Base-by-base conservation (phyloP, 345 rosid genomes). In the Odontarrhena argentea region DNA sequence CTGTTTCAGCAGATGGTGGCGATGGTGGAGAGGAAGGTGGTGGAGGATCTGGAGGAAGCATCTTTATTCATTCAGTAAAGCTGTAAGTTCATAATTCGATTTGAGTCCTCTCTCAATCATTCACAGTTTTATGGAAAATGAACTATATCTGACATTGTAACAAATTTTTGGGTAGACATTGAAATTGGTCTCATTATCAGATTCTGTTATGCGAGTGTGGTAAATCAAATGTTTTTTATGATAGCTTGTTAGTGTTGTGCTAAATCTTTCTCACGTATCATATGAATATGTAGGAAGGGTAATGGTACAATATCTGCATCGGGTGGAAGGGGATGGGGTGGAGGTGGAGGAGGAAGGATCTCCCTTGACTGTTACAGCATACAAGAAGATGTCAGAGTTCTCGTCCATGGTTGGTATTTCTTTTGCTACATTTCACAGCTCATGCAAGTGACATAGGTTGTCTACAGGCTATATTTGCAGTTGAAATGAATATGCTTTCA, bases 31-130 rank as follows among this genome's bases (percentile, higher is more conserved):
- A 64, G 35, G 76, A 70, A 30, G 89, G 92, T 18, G 98, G 98
- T 61, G 98, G 98, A 59, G 98, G 98, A 24, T 93, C 98, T 75
- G 97, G 98, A 76, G 98, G 98, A 76, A 93, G 98, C 71, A 84
- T 90, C 63, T 77, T 45, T 69, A 63, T 90, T 48, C 72, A 34
- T 49, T 81, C 96, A 5, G 55, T 86, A 36, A 93, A 93, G 83
- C 71, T 90, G 98, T 93, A 79, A 90, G 97, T 83, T 13, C 54
- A 66, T 51, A 7, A 55, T 67, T 54, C 41, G 41, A 47, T 57
- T 56, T 9, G 55, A 41, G 38, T 57, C 68, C 2, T 46, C 10
- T 38, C 53, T 42, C 45, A 40, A 18, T 68, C 51, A 59, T 41
- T 54, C 45, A 41, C 30, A 40, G 8, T 13, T 2, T 2, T 9